Conservation (phyloP, 1,284 basidiomycete species). For the Marasmius tenuissimus region DNA sequence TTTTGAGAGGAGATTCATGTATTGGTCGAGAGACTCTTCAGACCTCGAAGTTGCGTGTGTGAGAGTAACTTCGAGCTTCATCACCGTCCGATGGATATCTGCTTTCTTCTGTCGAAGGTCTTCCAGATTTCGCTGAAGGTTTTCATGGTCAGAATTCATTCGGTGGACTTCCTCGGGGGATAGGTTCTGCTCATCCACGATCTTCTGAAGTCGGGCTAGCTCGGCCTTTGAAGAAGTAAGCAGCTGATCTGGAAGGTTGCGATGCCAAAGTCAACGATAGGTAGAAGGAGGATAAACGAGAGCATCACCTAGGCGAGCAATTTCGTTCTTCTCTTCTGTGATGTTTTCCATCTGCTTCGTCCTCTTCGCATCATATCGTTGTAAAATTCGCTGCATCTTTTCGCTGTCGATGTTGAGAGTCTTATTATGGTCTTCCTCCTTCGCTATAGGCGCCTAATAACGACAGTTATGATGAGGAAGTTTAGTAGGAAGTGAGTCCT, state of each 20-base stretch:
- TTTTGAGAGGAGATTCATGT: slow-evolving; percentile 69
- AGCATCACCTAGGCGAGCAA: slow-evolving; percentile 48
- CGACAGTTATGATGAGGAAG: slow-evolving; percentile 12
- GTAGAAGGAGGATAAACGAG: not conserved
- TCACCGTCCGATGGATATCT: slow-evolving; percentile 68
- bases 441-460: slow-evolving; percentile 63
- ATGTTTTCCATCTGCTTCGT: slow-evolving; percentile 63
- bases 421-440: slow-evolving; percentile 56
- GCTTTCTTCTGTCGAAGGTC: slow-evolving; percentile 74
- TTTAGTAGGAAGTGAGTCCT: slow-evolving; percentile 4
- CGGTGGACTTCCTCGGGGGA: slow-evolving; percentile 81
- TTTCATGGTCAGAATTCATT: slow-evolving; percentile 86
- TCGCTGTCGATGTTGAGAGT: slow-evolving; percentile 61
- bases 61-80: slow-evolving; percentile 77
- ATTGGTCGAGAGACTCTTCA: slow-evolving; percentile 76
- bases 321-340: slow-evolving; percentile 60
- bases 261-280: slow-evolving; percentile 3
- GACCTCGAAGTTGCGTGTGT: slow-evolving; percentile 75
- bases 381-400: slow-evolving; percentile 69
- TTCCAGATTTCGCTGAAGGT: slow-evolving; percentile 65
- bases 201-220: slow-evolving; percentile 57
- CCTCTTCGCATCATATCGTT: slow-evolving; percentile 63
- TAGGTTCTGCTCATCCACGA: slow-evolving; percentile 82
- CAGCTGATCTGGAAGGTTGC: slow-evolving; percentile 42
- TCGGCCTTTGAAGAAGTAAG: slow-evolving; percentile 64